Base-by-base conservation (phyloP, 768 basidiomycete genomes). In the Boletus rex-veris region DNA sequence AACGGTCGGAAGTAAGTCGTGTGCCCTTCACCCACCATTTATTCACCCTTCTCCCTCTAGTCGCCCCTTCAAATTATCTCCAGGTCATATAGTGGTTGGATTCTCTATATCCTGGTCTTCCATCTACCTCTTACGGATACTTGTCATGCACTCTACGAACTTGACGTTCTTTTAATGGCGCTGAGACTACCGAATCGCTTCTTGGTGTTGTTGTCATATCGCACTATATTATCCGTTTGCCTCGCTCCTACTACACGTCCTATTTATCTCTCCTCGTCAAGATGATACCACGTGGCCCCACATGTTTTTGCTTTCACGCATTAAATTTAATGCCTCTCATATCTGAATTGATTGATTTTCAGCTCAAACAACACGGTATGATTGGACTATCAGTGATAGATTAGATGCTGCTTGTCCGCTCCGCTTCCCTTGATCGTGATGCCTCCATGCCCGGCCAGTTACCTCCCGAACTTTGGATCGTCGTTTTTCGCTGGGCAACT, bases 1-100 rank as follows among this genome's bases (percentile, higher is more conserved):
- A 48, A 67, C 75, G 41, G 65, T 82, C 59, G 90, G 90, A 76
- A 92, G 90, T 91, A 68, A 73, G 90, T 84, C 1, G 4, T 30
- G 2, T 49, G 36, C 36, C 14, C n/a, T 44, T 42, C 39, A 11
- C 16, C 36, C 15, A 18, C 16, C 48, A 18, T 46, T 57, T 31
- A 28, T 53, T 65, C 39, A 63, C 49, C 28, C 28, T 41, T 55
- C 55, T 47, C 24, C 53, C 48, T 46, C 50, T 68, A 91, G 88
- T 91, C 67, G 88, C 88, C 50, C 89, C 89, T 53, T 90, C 90
- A 58, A 91, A 91, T 72, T 92, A 91, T 71, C 80, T 92, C 42
- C 88, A 89, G 71, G 79, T 90, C 64, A 83, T 90, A 64, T 86
- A 77, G 79, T 66, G 68, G 47, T 50, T 55, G 63, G 55, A 63